These are phyloP conservation scores for Tylopilus plumbeoviolaceoides DNA, from an alignment of 768 basidiomycete species.

Conservation along the genomic window DNA sequence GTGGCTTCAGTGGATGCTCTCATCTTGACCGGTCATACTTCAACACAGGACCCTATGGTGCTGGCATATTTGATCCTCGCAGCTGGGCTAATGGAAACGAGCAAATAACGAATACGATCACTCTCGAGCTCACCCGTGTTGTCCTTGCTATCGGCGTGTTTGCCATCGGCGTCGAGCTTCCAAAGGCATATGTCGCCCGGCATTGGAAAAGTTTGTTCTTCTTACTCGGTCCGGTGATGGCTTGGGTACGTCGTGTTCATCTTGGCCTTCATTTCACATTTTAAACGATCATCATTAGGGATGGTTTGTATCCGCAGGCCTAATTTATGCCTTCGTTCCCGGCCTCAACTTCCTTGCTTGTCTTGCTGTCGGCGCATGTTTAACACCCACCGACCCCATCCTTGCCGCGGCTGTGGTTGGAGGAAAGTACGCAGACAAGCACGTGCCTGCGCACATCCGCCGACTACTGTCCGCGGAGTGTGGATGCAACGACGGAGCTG, in stretches of 20 bases:
- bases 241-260: constrained; percentile 56
- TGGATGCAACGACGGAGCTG: constrained; percentile 96
- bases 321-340: constrained; percentile 92
- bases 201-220: constrained; percentile 91
- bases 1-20: too few relatives aligned
- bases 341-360: constrained; percentile 85
- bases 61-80: too few relatives aligned
- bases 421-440: constrained; percentile 97
- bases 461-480: constrained; percentile 68
- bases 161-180: constrained; percentile 96
- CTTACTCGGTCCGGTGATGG: constrained; percentile 78
- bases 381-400: constrained; percentile 72
- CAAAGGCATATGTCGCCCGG: constrained; percentile 89
- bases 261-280: constrained; percentile 1
- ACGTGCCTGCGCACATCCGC: constrained; percentile 82
- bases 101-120: constrained; percentile 46
- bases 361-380: constrained; percentile 86
- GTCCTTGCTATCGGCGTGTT: constrained; percentile 97
- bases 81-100: constrained; percentile 54
- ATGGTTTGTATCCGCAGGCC: constrained; percentile 88
- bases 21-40: too few relatives aligned
- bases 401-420: constrained; percentile 60
- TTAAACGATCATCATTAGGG: constrained; percentile 45
- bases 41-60: too few relatives aligned
- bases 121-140: constrained; percentile 85